Percentiles rank a stretch among this genome's conserved stretches.
These are phyloP conservation scores for Globisporangium echinulatum DNA, from an alignment of 352 stramenopile species.

Conservation along the genomic window DNA sequence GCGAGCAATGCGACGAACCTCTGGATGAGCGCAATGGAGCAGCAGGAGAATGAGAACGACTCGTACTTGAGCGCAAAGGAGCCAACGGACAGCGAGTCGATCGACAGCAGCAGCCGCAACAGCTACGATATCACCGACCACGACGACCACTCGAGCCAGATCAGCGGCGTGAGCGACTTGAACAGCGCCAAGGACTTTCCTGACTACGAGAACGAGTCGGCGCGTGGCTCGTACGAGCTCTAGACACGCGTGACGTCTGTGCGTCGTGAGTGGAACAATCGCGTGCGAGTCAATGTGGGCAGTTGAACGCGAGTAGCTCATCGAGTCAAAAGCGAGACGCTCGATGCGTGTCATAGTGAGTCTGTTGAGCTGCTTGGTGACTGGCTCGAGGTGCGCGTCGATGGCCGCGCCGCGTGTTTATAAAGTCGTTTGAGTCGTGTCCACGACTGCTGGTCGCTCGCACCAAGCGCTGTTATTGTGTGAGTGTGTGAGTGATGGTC, in stretches of 20 bases:
- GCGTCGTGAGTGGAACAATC: background rate
- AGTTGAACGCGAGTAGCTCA: too few relatives aligned
- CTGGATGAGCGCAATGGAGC: constrained; percentile 79
- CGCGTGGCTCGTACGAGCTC: constrained; percentile 74
- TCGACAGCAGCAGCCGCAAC: constrained; percentile 49
- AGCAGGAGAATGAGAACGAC: constrained; percentile 59
- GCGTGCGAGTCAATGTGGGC: background rate
- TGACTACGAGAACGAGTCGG: constrained; percentile 63
- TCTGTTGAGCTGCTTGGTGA: too few relatives aligned
- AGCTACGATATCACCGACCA: constrained; percentile 66
- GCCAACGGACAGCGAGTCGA: constrained; percentile 26
- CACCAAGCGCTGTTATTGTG: too few relatives aligned
- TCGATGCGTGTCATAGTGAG: too few relatives aligned
- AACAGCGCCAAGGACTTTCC: constrained; percentile 66
- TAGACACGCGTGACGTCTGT: constrained; percentile 18
- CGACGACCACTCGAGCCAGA: constrained; percentile 58
- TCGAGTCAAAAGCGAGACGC: too few relatives aligned
- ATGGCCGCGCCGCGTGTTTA: too few relatives aligned
- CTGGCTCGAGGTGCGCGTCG: too few relatives aligned
- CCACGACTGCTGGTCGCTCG: too few relatives aligned
- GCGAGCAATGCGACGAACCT: constrained; percentile 35
- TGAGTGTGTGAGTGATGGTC: too few relatives aligned
- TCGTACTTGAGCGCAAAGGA: constrained; percentile 57
- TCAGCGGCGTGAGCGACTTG: constrained; percentile 58
- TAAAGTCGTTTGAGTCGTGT: too few relatives aligned